Conservation (phyloP, 352 stramenopile species). For the Phytopythium oedochilum region DNA sequence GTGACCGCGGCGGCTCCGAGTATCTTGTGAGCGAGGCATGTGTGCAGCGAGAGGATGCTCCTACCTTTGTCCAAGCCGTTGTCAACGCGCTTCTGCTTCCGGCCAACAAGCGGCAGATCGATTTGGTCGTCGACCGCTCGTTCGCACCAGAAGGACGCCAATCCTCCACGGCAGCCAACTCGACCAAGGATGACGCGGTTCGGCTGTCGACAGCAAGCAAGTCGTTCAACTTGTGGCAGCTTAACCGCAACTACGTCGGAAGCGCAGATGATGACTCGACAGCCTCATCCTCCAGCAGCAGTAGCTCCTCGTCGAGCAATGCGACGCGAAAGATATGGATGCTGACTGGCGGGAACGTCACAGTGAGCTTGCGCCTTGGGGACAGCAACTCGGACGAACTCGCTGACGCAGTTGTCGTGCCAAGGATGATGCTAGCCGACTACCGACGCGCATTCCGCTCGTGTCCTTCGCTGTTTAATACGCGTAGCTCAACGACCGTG, state of each 20-base stretch:
- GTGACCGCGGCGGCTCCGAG: not conserved
- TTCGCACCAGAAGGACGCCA: not conserved
- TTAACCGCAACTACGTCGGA: not conserved
- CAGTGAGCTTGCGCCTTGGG: not conserved
- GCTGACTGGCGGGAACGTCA: not conserved
- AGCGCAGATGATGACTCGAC: not conserved
- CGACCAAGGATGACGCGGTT: not conserved
- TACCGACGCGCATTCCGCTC: not conserved
- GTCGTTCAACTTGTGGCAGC: slow-evolving; percentile 3
- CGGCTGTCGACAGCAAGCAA: not conserved
- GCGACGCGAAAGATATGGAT: not conserved
- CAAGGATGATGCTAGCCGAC: not conserved
- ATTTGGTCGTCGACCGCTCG: not conserved
- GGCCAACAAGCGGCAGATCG: not conserved
- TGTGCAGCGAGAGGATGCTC: not conserved
- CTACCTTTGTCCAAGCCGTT: not conserved
- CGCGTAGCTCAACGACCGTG: too few relatives aligned
- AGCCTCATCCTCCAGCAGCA: not conserved
- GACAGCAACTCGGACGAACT: not conserved
- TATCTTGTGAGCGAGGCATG: not conserved
- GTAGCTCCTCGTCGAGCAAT: not conserved
- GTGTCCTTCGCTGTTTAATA: not conserved
- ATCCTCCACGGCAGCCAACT: not conserved
- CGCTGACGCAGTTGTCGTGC: not conserved
- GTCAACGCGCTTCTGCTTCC: not conserved